phyloP scores from a whole-genome alignment of 2,329 filamentous ascomycete genomes.

The Colletotrichum australisinense region DNA sequence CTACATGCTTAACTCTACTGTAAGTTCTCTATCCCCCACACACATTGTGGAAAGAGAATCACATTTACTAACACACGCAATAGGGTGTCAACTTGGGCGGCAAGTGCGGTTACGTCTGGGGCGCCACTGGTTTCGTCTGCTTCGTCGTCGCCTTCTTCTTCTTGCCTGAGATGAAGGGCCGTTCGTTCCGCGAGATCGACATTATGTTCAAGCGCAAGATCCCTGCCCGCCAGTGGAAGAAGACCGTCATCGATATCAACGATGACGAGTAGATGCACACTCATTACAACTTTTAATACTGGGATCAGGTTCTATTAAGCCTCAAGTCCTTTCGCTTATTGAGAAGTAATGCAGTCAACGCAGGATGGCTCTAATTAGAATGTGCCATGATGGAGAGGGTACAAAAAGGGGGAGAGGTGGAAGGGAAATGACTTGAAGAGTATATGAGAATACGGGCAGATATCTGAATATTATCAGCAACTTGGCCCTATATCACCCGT shows the following conservation, averaged over 20 bases:
- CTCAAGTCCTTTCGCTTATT: not conserved
- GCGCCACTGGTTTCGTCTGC: slow-evolving; percentile 66
- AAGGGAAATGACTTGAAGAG: not conserved
- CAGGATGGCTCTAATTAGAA: not conserved
- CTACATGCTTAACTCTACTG: slow-evolving; percentile 69
- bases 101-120: slow-evolving; percentile 71
- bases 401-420: not conserved
- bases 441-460: not conserved
- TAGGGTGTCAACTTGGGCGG: slow-evolving; percentile 58
- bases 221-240: slow-evolving; percentile 65
- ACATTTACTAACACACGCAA: slow-evolving; percentile 41
- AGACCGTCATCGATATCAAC: slow-evolving; percentile 66
- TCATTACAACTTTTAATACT: not conserved
- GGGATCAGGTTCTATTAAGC: not conserved
- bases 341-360: not conserved
- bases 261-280: slow-evolving; percentile 67
- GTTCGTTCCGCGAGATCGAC: slow-evolving; percentile 72
- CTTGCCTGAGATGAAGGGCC: slow-evolving; percentile 67
- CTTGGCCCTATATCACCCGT: not conserved
- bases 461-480: not conserved
- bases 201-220: slow-evolving; percentile 67
- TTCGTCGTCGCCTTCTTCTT: slow-evolving; percentile 58
- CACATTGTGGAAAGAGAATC: not conserved
- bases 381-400: not conserved
- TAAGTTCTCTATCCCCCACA: slow-evolving; percentile 40